Evolutionary conservation across 345 rosid genomes (phyloP), one percentile per base, ranked within the genome.

Genomic region (Hypericum perforatum): DNA sequence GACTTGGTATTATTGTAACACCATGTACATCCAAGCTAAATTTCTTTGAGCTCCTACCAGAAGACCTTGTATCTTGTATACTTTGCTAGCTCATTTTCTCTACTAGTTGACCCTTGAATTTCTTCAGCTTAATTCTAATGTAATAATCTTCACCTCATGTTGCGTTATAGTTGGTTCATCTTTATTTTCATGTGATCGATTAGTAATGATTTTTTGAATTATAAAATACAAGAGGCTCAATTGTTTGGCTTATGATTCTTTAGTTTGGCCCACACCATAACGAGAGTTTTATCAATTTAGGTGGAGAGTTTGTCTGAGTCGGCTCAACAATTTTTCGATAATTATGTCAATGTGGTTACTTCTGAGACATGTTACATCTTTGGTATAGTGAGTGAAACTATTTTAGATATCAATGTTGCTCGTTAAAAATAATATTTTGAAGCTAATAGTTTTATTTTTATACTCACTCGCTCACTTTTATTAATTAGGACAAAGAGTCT

Each of bases 151-250:
- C 45, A 3, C 8, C 42, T 50, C 22, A 50, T 36, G 22, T 1
- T 5, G 7, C 10, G 6, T 13, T 57, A 36, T 11, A 8, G 8
- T 36, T 22, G 16, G 6, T 0, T 3, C 8, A 3, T 6, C 0
- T 22, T 11, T 48, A 13, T 6, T 6, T 7, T 16, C 36, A 11
- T 15, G 15, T 48, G 2, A 12, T 10, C 22, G 29, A 8, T 13
- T 6, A 22, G 36, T 7, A 48, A 38, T 14, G 10, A 10, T 10
- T 2, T 10, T 40, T 16, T 9, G 16, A 37, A 41, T 29, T 45
- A n/a, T 9, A 88, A 91, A 96, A 70, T 88, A 95, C 77, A 85
- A 78, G 75, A 88, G 94, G 66, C 69, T 92, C 15, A 81, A 82
- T 10, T 62, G 81, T 0, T 71, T 88, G 57, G 95, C 82, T 37